phyloP scores from a whole-genome alignment of 139 green algal species.

The Mesotaenium endlicherianum region DNA sequence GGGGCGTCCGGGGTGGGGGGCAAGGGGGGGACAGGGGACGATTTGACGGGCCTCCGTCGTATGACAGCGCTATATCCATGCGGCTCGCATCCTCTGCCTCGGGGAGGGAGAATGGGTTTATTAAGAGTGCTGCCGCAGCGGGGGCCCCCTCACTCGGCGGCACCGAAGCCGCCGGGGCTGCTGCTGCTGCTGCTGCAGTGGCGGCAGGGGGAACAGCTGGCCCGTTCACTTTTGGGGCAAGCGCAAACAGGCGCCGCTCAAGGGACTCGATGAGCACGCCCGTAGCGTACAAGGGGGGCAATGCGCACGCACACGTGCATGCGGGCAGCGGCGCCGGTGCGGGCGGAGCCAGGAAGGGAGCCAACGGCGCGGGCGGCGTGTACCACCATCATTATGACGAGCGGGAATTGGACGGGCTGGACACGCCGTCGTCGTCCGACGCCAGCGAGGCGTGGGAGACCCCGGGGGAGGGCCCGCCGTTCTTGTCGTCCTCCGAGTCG shows the following conservation, averaged over 20 bases:
- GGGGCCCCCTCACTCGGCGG: constrained; percentile 15
- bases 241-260: too few relatives aligned
- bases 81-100: too few relatives aligned
- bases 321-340: neutral
- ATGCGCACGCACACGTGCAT: too few relatives aligned
- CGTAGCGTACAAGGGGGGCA: too few relatives aligned
- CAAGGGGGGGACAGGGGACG: neutral
- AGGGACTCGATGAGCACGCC: too few relatives aligned
- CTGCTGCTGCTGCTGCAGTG: neutral
- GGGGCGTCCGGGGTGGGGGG: neutral
- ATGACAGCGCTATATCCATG: too few relatives aligned
- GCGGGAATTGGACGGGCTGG: neutral
- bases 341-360: neutral
- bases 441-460: neutral
- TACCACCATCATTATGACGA: neutral
- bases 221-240: too few relatives aligned
- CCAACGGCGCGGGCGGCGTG: neutral
- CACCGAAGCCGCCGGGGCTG: constrained; percentile 11
- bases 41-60: neutral
- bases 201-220: neutral
- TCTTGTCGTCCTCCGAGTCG: too few relatives aligned
- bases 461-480: neutral
- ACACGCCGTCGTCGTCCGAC: constrained; percentile 5
- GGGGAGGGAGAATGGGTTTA: too few relatives aligned
- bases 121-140: constrained; percentile 60